Conservation (phyloP, 306 rosid species). For the Trifolium subterraneum region DNA sequence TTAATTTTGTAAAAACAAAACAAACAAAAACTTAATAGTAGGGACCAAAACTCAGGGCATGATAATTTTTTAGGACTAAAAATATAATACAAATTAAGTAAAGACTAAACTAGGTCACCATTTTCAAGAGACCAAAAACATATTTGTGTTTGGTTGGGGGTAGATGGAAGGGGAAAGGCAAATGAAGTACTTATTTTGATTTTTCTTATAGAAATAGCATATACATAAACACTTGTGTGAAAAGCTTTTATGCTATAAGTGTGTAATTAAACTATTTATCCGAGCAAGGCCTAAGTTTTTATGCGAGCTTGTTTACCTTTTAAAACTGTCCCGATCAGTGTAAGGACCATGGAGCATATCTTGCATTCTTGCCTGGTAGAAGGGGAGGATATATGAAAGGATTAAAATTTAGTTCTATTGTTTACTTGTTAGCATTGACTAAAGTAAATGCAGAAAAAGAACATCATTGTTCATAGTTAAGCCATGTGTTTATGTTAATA, state of each 20-base stretch:
- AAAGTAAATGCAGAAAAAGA: conserved; percentile 2
- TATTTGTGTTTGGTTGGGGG: no score
- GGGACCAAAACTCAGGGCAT: no score
- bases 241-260: neutral
- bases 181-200: no score
- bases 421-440: neutral
- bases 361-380: neutral
- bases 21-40: no score
- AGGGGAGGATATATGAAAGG: conserved; percentile 1
- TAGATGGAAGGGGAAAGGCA: no score
- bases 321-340: neutral
- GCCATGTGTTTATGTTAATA: neutral
- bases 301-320: conserved; percentile 18
- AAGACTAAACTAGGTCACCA: no score
- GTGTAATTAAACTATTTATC: neutral
- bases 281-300: neutral
- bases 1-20: no score
- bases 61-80: no score
- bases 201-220: neutral
- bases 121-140: no score
- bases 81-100: no score
- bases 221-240: neutral
- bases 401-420: conserved; percentile 24
- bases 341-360: conserved; percentile 14
- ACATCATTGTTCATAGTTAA: neutral